A percentile compares a stretch with the other conserved stretches of the same genome.
These are phyloP conservation scores for Aschersonia sp. DNA, from an alignment of 2,329 filamentous ascomycete species.

Conservation along the genomic window DNA sequence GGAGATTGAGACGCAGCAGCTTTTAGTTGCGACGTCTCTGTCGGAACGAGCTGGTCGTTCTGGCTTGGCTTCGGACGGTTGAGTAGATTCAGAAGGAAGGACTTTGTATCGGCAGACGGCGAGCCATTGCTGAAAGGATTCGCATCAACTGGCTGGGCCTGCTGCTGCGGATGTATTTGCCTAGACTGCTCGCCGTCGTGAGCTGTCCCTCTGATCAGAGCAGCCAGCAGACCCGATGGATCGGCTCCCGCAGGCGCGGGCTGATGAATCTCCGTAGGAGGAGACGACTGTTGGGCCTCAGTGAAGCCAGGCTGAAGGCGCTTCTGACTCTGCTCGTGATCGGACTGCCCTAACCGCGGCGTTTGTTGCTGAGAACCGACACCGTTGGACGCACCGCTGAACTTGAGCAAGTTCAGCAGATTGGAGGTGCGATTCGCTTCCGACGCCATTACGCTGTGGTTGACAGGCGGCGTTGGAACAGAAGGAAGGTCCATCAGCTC, in stretches of 20 bases:
- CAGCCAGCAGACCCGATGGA: slow-evolving; percentile 42
- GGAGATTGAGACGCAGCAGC: slow-evolving; percentile 31
- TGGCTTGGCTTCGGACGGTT: slow-evolving; percentile 61
- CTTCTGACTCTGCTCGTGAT: slow-evolving; percentile 10
- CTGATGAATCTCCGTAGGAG: slow-evolving; percentile 32
- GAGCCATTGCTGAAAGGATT: slow-evolving; percentile 31
- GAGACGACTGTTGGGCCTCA: slow-evolving; percentile 12
- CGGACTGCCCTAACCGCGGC: slow-evolving; percentile 10
- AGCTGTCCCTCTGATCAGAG: slow-evolving; percentile 41
- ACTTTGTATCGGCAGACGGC: slow-evolving; percentile 58
- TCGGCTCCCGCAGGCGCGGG: slow-evolving; percentile 42
- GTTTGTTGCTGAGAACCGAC: slow-evolving; percentile 14
- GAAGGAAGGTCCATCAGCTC: slow-evolving; percentile 30
- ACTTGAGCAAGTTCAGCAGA: slow-evolving; percentile 48
- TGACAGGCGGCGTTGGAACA: slow-evolving; percentile 34
- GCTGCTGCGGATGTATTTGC: slow-evolving; percentile 9
- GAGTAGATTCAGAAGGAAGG: slow-evolving; percentile 74
- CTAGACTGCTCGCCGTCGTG: slow-evolving; percentile 30
- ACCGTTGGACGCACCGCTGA: slow-evolving; percentile 26
- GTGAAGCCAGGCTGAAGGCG: slow-evolving; percentile 8
- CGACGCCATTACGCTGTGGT: slow-evolving; percentile 21
- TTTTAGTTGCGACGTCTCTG: slow-evolving; percentile 26
- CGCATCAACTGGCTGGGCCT: slow-evolving; percentile 11
- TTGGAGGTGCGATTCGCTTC: slow-evolving; percentile 36
- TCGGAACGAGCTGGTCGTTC: slow-evolving; percentile 29